phyloP scores from a whole-genome alignment of 441 rosid species.

The Euphorbia schlechtendalii region DNA sequence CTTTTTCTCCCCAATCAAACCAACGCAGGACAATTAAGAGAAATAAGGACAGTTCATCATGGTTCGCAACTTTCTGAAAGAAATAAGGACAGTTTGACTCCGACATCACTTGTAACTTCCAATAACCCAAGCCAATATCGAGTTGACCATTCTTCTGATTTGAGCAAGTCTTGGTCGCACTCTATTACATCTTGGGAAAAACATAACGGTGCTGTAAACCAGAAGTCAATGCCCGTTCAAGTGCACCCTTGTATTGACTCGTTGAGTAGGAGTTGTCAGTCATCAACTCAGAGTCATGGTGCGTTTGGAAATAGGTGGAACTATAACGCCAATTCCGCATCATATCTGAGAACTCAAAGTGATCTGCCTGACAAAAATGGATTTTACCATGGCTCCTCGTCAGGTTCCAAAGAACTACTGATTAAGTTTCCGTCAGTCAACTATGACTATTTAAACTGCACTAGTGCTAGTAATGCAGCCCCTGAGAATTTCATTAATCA shows the following conservation, averaged over 20 bases:
- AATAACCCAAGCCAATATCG: constrained; percentile 36
- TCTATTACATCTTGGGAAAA: constrained; percentile 54
- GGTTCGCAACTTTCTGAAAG: constrained; percentile 42
- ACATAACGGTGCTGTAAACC: constrained; percentile 39
- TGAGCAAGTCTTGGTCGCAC: constrained; percentile 44
- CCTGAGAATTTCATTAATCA: constrained; percentile 24
- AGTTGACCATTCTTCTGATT: constrained; percentile 35
- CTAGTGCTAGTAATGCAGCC: constrained; percentile 28
- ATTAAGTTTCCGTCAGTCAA: constrained; percentile 29
- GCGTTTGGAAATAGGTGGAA: constrained; percentile 49
- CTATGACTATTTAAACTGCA: constrained; percentile 34
- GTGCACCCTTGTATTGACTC: constrained; percentile 39
- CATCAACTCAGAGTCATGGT: constrained; percentile 45
- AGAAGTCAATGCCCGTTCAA: constrained; percentile 48
- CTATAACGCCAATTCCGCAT: constrained; percentile 38
- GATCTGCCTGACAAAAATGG: constrained; percentile 45
- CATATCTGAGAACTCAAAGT: constrained; percentile 34
- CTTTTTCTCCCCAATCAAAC: constrained; percentile 40
- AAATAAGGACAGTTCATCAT: constrained; percentile 30
- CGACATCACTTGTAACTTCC: constrained; percentile 43
- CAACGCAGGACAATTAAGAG: constrained; percentile 42
- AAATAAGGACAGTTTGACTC: constrained; percentile 35
- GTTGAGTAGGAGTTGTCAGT: constrained; percentile 36
- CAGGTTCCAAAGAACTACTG: constrained; percentile 45
- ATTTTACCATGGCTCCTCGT: constrained; percentile 53